Conservation (phyloP, 106 monocot species). For the Iris macrosiphon region DNA sequence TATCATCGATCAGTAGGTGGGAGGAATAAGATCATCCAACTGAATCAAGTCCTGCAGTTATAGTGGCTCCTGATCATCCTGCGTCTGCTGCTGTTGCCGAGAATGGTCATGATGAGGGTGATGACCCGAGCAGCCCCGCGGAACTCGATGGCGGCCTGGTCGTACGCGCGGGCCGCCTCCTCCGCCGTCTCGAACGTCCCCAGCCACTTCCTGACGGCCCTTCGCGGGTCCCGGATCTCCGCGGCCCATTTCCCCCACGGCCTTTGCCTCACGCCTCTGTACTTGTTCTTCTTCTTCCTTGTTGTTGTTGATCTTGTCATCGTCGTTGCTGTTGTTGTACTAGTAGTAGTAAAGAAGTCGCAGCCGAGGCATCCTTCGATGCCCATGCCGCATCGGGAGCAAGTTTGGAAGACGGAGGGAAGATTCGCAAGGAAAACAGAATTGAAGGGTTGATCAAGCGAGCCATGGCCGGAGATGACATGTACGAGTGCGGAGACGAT, state of each 20-base stretch:
- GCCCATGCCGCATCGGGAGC: slow-evolving; percentile 19
- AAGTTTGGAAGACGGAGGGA: neutral
- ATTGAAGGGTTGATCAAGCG: no score
- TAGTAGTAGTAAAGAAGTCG: slow-evolving; percentile 8
- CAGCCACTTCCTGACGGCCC: slow-evolving; percentile 48
- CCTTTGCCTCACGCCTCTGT: slow-evolving; percentile 54
- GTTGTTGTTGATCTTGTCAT: no score
- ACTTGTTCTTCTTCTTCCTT: slow-evolving; percentile 28
- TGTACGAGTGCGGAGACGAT: no score
- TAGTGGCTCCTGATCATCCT: no score
- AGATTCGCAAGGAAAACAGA: neutral
- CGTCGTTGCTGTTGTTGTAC: neutral
- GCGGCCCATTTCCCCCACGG: slow-evolving; percentile 71
- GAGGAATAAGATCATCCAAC: no score
- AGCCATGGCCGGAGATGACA: slow-evolving; percentile 20
- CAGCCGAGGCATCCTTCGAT: slow-evolving; percentile 38
- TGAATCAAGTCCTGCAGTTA: no score
- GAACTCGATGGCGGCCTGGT: slow-evolving; percentile 49
- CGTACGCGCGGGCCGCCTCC: slow-evolving; percentile 56
- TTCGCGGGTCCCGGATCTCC: slow-evolving; percentile 52
- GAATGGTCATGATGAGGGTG: slow-evolving; percentile 12
- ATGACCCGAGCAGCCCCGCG: slow-evolving; percentile 48
- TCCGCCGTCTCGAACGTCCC: slow-evolving; percentile 61
- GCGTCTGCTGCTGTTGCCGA: no score
- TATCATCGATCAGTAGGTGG: no score